phyloP scores from a whole-genome alignment of 768 basidiomycete genomes.

The Solioccasus polychromus region DNA sequence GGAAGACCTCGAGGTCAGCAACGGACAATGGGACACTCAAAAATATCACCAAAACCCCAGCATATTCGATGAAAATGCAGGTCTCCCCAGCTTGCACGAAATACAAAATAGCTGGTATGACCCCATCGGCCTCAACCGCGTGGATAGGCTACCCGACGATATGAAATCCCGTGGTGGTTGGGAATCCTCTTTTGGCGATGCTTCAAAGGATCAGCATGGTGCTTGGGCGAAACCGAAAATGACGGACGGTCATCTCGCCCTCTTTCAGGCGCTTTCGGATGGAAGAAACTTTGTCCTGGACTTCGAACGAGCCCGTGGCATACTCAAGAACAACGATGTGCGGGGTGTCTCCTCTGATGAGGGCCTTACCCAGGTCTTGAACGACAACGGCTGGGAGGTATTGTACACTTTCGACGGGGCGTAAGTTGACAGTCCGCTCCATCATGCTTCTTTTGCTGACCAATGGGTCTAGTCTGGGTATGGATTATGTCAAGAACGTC shows the following conservation, averaged over 20 bases:
- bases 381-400: slow-evolving; percentile 35
- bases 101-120: slow-evolving; percentile 44
- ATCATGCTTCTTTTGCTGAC: slow-evolving; percentile 6
- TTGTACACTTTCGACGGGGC: slow-evolving; percentile 39
- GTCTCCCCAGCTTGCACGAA: slow-evolving; percentile 27
- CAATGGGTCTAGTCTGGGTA: slow-evolving; percentile 31
- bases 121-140: slow-evolving; percentile 33
- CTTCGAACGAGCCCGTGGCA: slow-evolving; percentile 22
- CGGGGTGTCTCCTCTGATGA: slow-evolving; percentile 24
- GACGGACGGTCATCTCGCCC: slow-evolving; percentile 16
- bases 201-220: slow-evolving; percentile 13
- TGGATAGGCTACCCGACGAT: slow-evolving; percentile 34
- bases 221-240: slow-evolving; percentile 23
- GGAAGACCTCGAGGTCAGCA: slow-evolving; percentile 33
- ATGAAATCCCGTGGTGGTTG: slow-evolving; percentile 34
- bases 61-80: slow-evolving; percentile 20
- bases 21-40: slow-evolving; percentile 38
- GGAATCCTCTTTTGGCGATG: slow-evolving; percentile 16
- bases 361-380: slow-evolving; percentile 27
- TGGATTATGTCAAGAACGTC: slow-evolving; percentile 44
- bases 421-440: slow-evolving; percentile 24
- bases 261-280: slow-evolving; percentile 17
- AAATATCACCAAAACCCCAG: slow-evolving; percentile 32
- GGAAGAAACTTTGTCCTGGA: slow-evolving; percentile 20
- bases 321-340: slow-evolving; percentile 16